Conservation (phyloP, 2,329 filamentous ascomycete species). For the Sordariomycetes sp. region DNA sequence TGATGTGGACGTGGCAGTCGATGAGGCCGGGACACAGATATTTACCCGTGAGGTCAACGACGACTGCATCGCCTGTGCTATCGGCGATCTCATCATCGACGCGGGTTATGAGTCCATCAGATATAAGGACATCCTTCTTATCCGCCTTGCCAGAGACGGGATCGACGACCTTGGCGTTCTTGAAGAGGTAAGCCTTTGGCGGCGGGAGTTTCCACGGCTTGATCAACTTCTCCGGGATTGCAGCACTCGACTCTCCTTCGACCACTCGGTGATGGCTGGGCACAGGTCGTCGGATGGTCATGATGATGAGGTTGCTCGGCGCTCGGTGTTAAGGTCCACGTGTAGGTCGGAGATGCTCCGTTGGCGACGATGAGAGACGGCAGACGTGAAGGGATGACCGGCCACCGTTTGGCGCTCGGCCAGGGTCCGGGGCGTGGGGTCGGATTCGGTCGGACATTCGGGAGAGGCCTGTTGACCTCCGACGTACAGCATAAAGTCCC, state of each 20-base stretch:
- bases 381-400: no score
- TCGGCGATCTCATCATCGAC: slow-evolving; percentile 6
- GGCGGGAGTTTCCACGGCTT: slow-evolving; percentile 25
- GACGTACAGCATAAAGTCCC: no score
- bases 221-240: slow-evolving; percentile 11
- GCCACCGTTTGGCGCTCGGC: neutral
- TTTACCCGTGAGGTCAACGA: slow-evolving; percentile 14
- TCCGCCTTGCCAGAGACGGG: slow-evolving; percentile 20
- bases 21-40: slow-evolving; percentile 23
- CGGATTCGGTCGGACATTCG: no score
- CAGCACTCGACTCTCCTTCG: neutral
- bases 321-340: no score
- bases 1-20: slow-evolving; percentile 22
- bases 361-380: no score
- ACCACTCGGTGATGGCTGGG: neutral
- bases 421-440: neutral
- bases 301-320: no score
- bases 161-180: slow-evolving; percentile 35
- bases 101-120: slow-evolving; percentile 21
- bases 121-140: slow-evolving; percentile 21
- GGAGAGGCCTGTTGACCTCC: no score
- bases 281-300: neutral
- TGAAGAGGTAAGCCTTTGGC: slow-evolving; percentile 23
- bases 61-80: neutral
- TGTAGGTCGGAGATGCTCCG: no score